Base-by-base conservation (phyloP, 2,329 filamentous ascomycete genomes). In the Dactylellina sp. region DNA sequence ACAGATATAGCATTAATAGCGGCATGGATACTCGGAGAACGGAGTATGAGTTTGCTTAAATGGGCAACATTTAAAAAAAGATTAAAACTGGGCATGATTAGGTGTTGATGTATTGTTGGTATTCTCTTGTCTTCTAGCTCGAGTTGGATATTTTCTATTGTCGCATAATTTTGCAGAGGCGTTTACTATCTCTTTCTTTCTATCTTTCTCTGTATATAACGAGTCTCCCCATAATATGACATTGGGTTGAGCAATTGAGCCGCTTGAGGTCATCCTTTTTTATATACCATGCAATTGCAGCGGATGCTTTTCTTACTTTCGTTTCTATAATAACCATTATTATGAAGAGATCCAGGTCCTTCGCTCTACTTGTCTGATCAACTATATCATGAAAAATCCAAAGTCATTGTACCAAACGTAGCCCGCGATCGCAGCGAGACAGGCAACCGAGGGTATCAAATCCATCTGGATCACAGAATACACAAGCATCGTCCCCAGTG, bases 381-480 rank as follows among this genome's bases (percentile, higher is more conserved):
- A 40, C 35, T 56, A 12, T 24, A 32, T 50, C 44, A 24, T 52
- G 39, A 71, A 59, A 7, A 72, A 14, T n/a, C 39, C 37, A 24
- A 65, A 64, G 28, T 85, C 87, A 16, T 83, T 82, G 24, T 80
- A 79, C 80, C 83, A 84, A 24, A 86, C 79, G 76, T 84, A 89
- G 2, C 76, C 79, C 0, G 78, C 83, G 1, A 83, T 82, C 1
- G 82, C 76, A 1, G 80, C 79, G 37, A 89, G 79, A 76, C 87
- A 89, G 11, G 81, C 77, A 0, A 89, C 82, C 0, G 91, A 91
- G 78, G 86, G 88, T 0, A 84, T 79, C 42, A 96, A 83, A 63
- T 92, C 86, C 82, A 97, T 86, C 83, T 99, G 95, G 50, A 98
- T 85, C 20, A 98, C 89, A 32, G 90, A 88, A 93, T 94, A 98